Base-by-base conservation (phyloP, 768 basidiomycete genomes). In the Tylopilus intermedius region DNA sequence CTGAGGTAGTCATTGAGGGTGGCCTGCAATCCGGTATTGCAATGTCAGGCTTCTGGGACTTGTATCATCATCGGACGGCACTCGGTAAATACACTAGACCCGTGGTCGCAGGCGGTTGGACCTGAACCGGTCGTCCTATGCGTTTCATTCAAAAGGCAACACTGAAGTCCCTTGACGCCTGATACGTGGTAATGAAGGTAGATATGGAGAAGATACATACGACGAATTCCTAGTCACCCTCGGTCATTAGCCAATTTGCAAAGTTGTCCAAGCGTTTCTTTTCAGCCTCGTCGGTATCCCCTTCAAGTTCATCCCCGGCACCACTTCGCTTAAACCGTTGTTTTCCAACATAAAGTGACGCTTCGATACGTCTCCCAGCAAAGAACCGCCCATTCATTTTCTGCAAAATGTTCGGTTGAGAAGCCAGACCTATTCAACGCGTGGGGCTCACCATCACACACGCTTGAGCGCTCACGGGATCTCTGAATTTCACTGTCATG, bases 351-450 rank as follows among this genome's bases (percentile, higher is more conserved):
- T 84, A 94, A 13, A 96, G 73, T 3, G 80, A 80, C 1, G 95
- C 96, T 63, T 89, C 83, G 45, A 99, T 76, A 41, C 80, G 78
- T 41, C 90, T 79, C 11, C 91, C 91, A 26, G 84, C 87, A 63
- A 97, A 98, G 70, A 83, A 96, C 38, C 94, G 78, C 8, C 90
- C 90, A 59, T 94, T 81, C 93, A 97, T 97, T 84, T 87, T 95
- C 89, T 94, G 58, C 42, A 4, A 45, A 51, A 35, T 2, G 14
- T 9, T 37, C n/a, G 4, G 29, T 48, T 18, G 26, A n/a, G 15
- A 30, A 29, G 4, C 9, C 22, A 27, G 37, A 50, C 10, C 13
- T 4, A 44, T 37, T 22, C 10, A 41, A n/a, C 15, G 47, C 18
- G 21, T 35, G 47, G 43, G 27, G 76, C 87, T 58, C 58, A 90